Evolutionary conservation across 805 yeast genomes (phyloP).

Genomic region (Suhomyces prunicola): DNA sequence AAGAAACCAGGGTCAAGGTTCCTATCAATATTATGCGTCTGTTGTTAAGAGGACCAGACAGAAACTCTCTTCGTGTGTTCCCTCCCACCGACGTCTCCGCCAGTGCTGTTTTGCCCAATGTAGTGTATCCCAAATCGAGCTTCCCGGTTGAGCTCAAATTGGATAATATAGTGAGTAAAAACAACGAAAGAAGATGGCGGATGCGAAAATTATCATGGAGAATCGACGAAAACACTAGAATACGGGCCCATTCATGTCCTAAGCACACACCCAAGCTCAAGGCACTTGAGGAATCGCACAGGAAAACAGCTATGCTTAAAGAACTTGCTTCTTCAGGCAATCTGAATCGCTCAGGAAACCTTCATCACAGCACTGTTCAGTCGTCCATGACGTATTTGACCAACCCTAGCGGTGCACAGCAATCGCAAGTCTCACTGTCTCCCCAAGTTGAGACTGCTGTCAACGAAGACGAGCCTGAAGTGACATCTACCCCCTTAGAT

Average conservation of each 20-base stretch:
- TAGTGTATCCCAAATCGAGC: conserved; percentile 80
- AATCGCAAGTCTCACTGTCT: conserved; percentile 5
- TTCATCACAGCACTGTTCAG: conserved; percentile 30
- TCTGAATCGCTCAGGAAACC: conserved; percentile 8
- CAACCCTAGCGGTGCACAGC: conserved; percentile 2
- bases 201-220: conserved; percentile 88
- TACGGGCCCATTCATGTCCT: conserved; percentile 56
- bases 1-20: conserved; percentile 39
- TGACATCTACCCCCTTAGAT: not conserved
- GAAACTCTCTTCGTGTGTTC: conserved; percentile 83
- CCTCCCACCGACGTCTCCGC: conserved; percentile 95
- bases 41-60: conserved; percentile 75
- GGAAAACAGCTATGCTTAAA: conserved; percentile 11
- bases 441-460: conserved; percentile 1
- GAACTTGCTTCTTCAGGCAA: conserved; percentile 5
- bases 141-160: conserved; percentile 80
- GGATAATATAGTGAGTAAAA: conserved; percentile 59
- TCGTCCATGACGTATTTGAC: conserved; percentile 17
- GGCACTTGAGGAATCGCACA: conserved; percentile 38
- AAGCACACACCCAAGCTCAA: conserved; percentile 53
- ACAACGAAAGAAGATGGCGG: conserved; percentile 74
- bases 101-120: conserved; percentile 82
- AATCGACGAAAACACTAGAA: conserved; percentile 75
- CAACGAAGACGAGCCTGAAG: not conserved
- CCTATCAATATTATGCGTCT: conserved; percentile 78